Evolutionary conservation across 2,329 filamentous ascomycete genomes (phyloP), one percentile per base, ranked within the genome.

Genomic region (Venturia oleaginea): DNA sequence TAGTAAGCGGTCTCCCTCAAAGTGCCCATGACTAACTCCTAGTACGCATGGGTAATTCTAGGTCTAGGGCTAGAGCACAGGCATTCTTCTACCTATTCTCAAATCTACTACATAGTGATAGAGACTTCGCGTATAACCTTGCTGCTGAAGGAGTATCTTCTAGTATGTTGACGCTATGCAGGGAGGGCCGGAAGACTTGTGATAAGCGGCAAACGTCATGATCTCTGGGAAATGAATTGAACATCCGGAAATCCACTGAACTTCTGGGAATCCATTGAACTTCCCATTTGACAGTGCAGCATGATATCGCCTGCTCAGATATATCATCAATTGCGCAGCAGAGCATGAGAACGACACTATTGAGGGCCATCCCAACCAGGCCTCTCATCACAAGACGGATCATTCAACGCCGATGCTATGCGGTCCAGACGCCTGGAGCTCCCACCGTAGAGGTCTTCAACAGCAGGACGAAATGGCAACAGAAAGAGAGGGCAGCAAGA

Each of bases 401-500:
- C 34, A 19, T 24, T 38, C 46, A 54, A 57, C 19, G 37, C 17
- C 64, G 89, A 65, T 78, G 77, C 65, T 96, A 94, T 77, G 92
- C 93, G 62, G 84, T 90, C 65, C 88, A 92, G 76, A 83, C 90
- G 24, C 82, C 90, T 2, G 90, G 91, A 66, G 85, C 86, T 48
- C 90, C 92, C 32, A 85, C 87, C 43, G 86, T 95, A 69, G 88
- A 97, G 69, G 90, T 99, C 75, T 99, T 99, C 84, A 95, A 96
- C 77, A 85, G 87, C 67, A 84, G 84, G 69, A 85, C 87, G 27
- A 99, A 99, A 81, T 92, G 90, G 81, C 79, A 94, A 60, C 94
- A 99, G 74, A 95, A 91, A 75, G 92, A 97, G 75, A 85, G 93
- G 67, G 89, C 92, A 0, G 92, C 90, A 0, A 74, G 80, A 57